Percentiles rank a stretch among this genome's conserved stretches.
These are phyloP conservation scores for Phytophthora ohioensis DNA, from an alignment of 352 stramenopile genomes.

Conservation along the genomic window DNA sequence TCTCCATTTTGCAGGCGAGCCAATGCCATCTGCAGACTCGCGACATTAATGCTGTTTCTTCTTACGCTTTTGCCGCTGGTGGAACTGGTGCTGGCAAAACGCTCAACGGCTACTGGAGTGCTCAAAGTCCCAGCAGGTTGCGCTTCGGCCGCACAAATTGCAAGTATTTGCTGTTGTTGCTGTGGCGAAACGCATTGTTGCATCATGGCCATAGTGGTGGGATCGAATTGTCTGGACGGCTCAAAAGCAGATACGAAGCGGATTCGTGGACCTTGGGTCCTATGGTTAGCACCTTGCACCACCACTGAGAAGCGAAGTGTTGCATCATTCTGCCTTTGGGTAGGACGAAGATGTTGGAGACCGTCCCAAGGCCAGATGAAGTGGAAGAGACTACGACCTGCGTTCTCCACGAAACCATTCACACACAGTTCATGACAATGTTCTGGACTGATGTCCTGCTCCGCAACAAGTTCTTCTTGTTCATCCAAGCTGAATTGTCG, in stretches of 20 bases:
- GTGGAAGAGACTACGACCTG: conserved; percentile 61
- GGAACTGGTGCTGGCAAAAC: background rate
- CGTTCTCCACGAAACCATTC: conserved; percentile 75
- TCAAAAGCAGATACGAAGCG: conserved; percentile 59
- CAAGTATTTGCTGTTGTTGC: conserved; percentile 26
- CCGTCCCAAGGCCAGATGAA: conserved; percentile 72
- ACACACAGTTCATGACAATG: conserved; percentile 83
- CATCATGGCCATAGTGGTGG: conserved; percentile 36
- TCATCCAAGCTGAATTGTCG: conserved; percentile 36
- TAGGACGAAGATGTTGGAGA: conserved; percentile 51
- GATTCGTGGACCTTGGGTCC: conserved; percentile 44
- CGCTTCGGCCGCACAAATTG: conserved; percentile 29
- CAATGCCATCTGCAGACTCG: conserved; percentile 27
- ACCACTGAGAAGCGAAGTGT: conserved; percentile 42
- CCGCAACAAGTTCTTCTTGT: conserved; percentile 46
- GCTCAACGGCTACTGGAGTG: background rate
- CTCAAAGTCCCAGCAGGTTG: conserved; percentile 1
- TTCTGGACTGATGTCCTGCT: conserved; percentile 68
- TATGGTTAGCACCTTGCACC: conserved; percentile 36
- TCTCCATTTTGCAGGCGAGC: conserved; percentile 12
- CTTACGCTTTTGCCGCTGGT: conserved; percentile 2
- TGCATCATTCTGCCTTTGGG: conserved; percentile 22
- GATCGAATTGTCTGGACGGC: conserved; percentile 34
- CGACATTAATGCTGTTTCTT: conserved; percentile 35
- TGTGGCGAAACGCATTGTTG: conserved; percentile 23